Percentiles rank a stretch among this genome's conserved stretches.
Evolutionary conservation across 352 stramenopile genomes (phyloP).

Genomic region (Phytophthora megakarya): DNA sequence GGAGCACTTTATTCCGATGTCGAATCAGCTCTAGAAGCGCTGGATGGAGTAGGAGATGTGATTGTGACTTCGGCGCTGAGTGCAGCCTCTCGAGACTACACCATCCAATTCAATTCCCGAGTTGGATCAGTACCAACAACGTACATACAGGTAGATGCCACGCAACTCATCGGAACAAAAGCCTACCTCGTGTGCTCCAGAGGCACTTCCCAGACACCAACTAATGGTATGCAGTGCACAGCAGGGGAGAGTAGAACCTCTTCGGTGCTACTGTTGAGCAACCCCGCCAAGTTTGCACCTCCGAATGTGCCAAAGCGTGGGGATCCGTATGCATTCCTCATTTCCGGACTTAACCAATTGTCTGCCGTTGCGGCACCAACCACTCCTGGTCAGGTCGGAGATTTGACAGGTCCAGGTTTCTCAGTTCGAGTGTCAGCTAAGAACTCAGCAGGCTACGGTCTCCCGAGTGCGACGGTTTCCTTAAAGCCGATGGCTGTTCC

Average conservation of each 20-base stretch:
- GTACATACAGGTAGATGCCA: slow-evolving; percentile 44
- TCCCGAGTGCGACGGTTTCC: slow-evolving; percentile 51
- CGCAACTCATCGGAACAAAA: slow-evolving; percentile 42
- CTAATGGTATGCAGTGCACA: slow-evolving; percentile 51
- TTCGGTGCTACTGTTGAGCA: slow-evolving; percentile 36
- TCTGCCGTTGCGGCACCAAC: slow-evolving; percentile 37
- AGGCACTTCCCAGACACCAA: slow-evolving; percentile 22
- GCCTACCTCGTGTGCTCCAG: slow-evolving; percentile 61
- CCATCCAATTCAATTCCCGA: slow-evolving; percentile 63
- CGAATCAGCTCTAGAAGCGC: slow-evolving; percentile 75
- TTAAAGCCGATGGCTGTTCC: slow-evolving; percentile 92
- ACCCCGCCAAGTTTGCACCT: slow-evolving; percentile 43
- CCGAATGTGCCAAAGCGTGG: slow-evolving; percentile 46
- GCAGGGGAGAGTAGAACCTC: slow-evolving; percentile 48
- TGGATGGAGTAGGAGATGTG: slow-evolving; percentile 83
- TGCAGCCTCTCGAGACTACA: slow-evolving; percentile 46
- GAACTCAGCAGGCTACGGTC: slow-evolving; percentile 66
- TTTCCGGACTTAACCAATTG: slow-evolving; percentile 51
- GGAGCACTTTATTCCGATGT: slow-evolving; percentile 74
- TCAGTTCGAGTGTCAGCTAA: slow-evolving; percentile 66
- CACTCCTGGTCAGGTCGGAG: slow-evolving; percentile 39
- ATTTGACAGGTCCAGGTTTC: slow-evolving; percentile 52
- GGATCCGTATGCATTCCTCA: slow-evolving; percentile 62
- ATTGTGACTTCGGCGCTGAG: slow-evolving; percentile 50
- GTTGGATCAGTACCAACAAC: slow-evolving; percentile 34